Evolutionary conservation across 2,329 filamentous ascomycete genomes (phyloP), one percentile per base, ranked within the genome.

Genomic region (Monilinia fructigena): DNA sequence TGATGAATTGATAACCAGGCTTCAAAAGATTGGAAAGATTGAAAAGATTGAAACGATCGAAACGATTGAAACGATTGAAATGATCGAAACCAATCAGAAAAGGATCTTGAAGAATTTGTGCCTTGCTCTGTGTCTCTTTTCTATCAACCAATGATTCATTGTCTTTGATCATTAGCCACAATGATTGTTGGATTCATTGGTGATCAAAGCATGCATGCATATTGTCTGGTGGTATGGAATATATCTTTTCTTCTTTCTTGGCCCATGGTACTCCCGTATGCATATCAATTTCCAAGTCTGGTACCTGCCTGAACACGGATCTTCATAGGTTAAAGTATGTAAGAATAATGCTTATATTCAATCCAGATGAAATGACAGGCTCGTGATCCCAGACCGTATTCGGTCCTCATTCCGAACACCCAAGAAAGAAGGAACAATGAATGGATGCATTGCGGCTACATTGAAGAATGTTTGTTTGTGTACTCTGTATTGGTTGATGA

Each of bases 341-440:
- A 31, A 59, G 40, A 47, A 16, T 35, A 61, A 61, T 61, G 45
- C 58, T 61, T 45, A 45, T 61, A 35, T 47, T 31, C 2, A 20
- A 28, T 28, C 28, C 40, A 56, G 31, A 35, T 42, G 23, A 59
- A 65, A 59, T 56, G 63, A 58, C 54, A 28, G 54, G 53, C 40
- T 28, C 50, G 42, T 45, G 4, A 45, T 45, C 12, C 40, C 14
- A 45, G 12, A 14, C 42, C 42, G 18, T 35, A 42, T 42, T 52
- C 53, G 54, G 63, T 58, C 53, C 53, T 47, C 5, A 55, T 65
- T 59, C 53, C 63, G n/a, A 59, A 48, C 26, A 12, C 45, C 31
- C 42, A 47, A 26, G 16, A 35, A 35, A 35, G 3, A 35, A 35
- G 31, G 5, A 35, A 35, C 6, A 5, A 35, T 35, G 31, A 35